Conservation (phyloP, 148 eudicot genomes). For the Cornus florida region DNA sequence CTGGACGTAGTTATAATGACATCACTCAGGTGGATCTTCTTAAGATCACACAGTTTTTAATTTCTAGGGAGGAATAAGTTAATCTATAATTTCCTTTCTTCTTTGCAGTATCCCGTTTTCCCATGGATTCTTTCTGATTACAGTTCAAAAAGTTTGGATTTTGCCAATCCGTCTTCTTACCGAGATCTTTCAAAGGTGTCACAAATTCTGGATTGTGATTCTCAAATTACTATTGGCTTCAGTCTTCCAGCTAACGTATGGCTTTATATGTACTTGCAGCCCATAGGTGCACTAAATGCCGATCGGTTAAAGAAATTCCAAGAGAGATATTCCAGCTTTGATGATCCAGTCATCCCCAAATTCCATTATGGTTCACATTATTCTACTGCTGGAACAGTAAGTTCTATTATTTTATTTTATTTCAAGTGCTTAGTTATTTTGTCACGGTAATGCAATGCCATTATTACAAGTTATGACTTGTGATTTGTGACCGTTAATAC, state of each 20-base stretch:
- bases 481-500: not conserved
- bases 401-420: constrained; percentile 19
- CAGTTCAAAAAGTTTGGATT: constrained; percentile 71
- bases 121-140: constrained; percentile 99
- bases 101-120: constrained; percentile 96
- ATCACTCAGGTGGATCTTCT: constrained; percentile 73
- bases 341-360: constrained; percentile 93
- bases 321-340: constrained; percentile 91
- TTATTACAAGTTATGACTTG: not conserved
- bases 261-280: constrained; percentile 48
- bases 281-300: constrained; percentile 88
- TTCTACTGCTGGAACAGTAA: constrained; percentile 93
- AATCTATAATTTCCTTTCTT: constrained; percentile 16
- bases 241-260: constrained; percentile 25
- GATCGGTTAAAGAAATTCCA: constrained; percentile 80
- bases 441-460: not conserved
- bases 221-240: not conserved
- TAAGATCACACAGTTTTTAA: constrained; percentile 5
- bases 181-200: constrained; percentile 95
- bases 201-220: constrained; percentile 11
- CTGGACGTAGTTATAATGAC: constrained; percentile 99
- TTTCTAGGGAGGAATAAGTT: constrained; percentile 1
- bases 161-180: constrained; percentile 72
- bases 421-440: not conserved
- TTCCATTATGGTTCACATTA: constrained; percentile 99